Percentiles rank a stretch among this genome's conserved stretches.
Evolutionary conservation across 345 rosid genomes (phyloP).

Genomic region (Geranium rotundifolium): DNA sequence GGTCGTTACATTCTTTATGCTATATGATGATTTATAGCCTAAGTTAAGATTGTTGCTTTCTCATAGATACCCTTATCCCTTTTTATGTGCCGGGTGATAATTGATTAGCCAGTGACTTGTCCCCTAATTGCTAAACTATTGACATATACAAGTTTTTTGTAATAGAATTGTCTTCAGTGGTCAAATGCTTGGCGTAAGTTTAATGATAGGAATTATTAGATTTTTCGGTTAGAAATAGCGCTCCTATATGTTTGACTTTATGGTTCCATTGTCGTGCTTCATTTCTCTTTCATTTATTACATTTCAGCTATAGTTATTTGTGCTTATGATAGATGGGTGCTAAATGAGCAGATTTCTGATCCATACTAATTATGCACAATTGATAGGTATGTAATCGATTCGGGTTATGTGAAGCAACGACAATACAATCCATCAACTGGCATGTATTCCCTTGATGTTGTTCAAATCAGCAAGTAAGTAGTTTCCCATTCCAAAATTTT

Average conservation of each 20-base stretch:
- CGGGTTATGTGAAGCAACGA: constrained; percentile 92
- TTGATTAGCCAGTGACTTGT: no score
- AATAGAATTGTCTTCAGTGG: no score
- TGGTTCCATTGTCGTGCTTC: neutral
- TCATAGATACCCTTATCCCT: neutral
- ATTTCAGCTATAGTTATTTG: neutral
- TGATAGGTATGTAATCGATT: constrained; percentile 86
- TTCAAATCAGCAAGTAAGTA: constrained; percentile 93
- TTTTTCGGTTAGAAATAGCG: no score
- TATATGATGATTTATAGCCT: neutral
- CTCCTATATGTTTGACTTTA: neutral
- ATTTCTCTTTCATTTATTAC: neutral
- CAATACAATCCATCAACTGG: constrained; percentile 90
- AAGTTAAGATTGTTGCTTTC: neutral
- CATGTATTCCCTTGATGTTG: constrained; percentile 94
- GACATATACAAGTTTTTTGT: no score
- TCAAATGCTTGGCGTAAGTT: no score
- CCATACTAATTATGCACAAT: constrained; percentile 12
- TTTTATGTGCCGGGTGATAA: no score
- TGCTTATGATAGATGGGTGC: neutral
- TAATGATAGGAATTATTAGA: no score
- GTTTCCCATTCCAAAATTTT: neutral
- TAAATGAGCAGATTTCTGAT: constrained; percentile 10
- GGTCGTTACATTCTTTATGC: constrained; percentile 8
- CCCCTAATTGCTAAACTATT: no score